Evolutionary conservation across 306 rosid genomes (phyloP).

Genomic region (Dicorynia guianensis): DNA sequence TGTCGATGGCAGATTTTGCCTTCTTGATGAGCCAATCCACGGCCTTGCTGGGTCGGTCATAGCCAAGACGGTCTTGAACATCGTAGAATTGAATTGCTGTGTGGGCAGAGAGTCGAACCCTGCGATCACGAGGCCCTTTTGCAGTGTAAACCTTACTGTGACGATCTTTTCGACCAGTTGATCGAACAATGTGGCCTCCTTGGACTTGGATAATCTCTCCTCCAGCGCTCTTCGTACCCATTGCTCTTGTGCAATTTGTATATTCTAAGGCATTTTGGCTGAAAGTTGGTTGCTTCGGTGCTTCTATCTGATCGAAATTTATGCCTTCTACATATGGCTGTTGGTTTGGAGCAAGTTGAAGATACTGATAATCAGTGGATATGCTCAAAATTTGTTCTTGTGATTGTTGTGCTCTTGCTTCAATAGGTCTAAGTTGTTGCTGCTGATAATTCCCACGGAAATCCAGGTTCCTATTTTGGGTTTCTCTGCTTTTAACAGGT

Average conservation of each 20-base stretch:
- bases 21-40: conserved; percentile 93
- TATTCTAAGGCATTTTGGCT: conserved; percentile 22
- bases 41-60: conserved; percentile 85
- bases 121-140: conserved; percentile 79
- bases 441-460: conserved; percentile 39
- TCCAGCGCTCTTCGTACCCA: conserved; percentile 62
- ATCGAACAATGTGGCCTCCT: conserved; percentile 86
- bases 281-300: background rate
- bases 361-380: conserved; percentile 17
- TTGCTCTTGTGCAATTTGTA: conserved; percentile 36
- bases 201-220: conserved; percentile 82
- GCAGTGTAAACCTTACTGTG: conserved; percentile 85
- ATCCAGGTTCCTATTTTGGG: conserved; percentile 44
- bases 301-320: conserved; percentile 37
- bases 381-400: conserved; percentile 36
- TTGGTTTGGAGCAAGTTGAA: conserved; percentile 37
- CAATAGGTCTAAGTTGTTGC: conserved; percentile 26
- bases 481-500: conserved; percentile 11
- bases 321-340: conserved; percentile 33
- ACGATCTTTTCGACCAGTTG: conserved; percentile 71
- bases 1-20: conserved; percentile 75
- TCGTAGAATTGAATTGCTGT: conserved; percentile 91
- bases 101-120: conserved; percentile 79
- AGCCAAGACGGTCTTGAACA: conserved; percentile 87
- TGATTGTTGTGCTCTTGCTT: conserved; percentile 29